These are phyloP conservation scores for Erucastrum elatum DNA, from an alignment of 345 rosid genomes.

Conservation along the genomic window DNA sequence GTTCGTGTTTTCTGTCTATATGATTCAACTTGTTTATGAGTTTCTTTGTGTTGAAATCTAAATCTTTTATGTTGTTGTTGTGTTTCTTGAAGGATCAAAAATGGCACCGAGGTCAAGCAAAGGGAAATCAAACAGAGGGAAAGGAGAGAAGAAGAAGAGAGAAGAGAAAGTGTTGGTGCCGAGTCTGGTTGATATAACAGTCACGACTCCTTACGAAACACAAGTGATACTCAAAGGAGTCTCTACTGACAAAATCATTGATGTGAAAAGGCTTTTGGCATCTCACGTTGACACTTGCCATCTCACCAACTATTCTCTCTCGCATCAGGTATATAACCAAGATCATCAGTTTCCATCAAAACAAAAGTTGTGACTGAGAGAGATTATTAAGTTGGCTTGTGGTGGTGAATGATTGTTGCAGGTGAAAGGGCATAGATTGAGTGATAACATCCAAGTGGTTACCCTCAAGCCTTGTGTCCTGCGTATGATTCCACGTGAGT, in stretches of 20 bases:
- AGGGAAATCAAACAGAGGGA: constrained; percentile 65
- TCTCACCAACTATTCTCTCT: constrained; percentile 72
- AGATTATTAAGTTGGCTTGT: neutral
- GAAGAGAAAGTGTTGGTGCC: constrained; percentile 78
- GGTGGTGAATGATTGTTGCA: constrained; percentile 22
- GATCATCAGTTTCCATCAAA: neutral
- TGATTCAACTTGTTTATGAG: neutral
- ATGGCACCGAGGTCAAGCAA: constrained; percentile 87
- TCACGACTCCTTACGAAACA: constrained; percentile 67
- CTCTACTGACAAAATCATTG: constrained; percentile 87
- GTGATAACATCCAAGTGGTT: constrained; percentile 65
- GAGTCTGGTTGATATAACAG: constrained; percentile 58
- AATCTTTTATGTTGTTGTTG: neutral
- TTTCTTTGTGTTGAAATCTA: neutral
- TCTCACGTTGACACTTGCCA: constrained; percentile 85
- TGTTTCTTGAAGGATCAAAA: constrained; percentile 28
- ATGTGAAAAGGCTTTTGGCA: constrained; percentile 69
- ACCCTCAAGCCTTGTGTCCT: constrained; percentile 87
- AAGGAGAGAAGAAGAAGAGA: constrained; percentile 82
- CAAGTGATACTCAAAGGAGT: constrained; percentile 80
- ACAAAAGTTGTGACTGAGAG: too few relatives aligned
- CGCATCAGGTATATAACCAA: constrained; percentile 59
- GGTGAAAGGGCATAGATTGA: constrained; percentile 73
- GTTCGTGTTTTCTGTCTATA: neutral
- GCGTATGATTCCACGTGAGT: constrained; percentile 59